A percentile compares a stretch with the other conserved stretches of the same genome.
Conservation (phyloP, 768 basidiomycete genomes). For the Coprinopsis cinerea region DNA sequence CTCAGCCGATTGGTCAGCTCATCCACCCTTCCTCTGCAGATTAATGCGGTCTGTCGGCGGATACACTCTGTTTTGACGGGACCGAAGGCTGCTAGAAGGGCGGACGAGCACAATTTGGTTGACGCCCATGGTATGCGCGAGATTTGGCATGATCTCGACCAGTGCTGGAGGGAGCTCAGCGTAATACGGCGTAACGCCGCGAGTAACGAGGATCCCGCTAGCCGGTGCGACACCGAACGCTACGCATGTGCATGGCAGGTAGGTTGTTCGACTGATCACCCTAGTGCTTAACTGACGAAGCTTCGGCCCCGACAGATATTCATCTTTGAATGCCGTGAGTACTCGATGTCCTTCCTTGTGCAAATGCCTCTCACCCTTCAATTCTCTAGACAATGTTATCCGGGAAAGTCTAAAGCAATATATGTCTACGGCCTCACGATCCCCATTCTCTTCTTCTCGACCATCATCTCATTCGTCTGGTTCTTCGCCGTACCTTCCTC, state of each 20-base stretch:
- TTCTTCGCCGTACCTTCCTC: conserved; percentile 40
- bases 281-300: conserved; percentile 11
- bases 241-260: conserved; percentile 89
- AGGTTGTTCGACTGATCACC: conserved; percentile 19
- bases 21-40: conserved; percentile 65
- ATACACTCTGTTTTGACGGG: conserved; percentile 80
- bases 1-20: conserved; percentile 53
- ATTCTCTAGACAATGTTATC: conserved; percentile 70
- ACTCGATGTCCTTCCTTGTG: neutral
- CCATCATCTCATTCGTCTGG: conserved; percentile 37
- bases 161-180: conserved; percentile 83
- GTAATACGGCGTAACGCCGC: conserved; percentile 37
- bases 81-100: conserved; percentile 56
- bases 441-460: conserved; percentile 34
- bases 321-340: conserved; percentile 84
- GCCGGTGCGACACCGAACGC: conserved; percentile 36
- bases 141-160: conserved; percentile 82
- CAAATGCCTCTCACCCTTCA: conserved; percentile 9
- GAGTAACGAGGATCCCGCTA: conserved; percentile 28
- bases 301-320: conserved; percentile 51
- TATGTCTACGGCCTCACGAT: conserved; percentile 20
- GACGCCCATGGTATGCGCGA: conserved; percentile 62
- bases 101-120: conserved; percentile 46
- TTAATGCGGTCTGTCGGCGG: conserved; percentile 71
- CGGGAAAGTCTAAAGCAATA: conserved; percentile 74